Conservation (phyloP, 2,329 filamentous ascomycete genomes). For the Fusarium succisae region DNA sequence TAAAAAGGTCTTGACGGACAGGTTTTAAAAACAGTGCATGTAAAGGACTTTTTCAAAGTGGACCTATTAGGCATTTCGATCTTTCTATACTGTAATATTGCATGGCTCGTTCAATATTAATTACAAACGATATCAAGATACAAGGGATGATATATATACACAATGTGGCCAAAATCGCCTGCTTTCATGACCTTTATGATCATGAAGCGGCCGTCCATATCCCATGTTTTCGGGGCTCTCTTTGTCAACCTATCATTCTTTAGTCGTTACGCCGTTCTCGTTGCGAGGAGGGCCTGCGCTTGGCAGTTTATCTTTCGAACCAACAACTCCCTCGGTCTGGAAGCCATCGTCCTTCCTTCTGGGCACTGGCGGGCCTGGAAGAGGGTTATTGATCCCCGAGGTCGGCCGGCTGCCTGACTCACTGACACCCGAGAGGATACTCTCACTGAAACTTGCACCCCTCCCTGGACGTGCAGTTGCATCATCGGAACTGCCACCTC, state of each 20-base stretch:
- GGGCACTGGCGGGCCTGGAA: constrained; percentile 19
- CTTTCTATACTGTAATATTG: not conserved
- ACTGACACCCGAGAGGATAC: constrained; percentile 54
- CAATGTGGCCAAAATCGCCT: constrained; percentile 2
- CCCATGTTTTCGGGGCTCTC: not conserved
- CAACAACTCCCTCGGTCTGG: constrained; percentile 40
- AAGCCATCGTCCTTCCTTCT: constrained; percentile 40
- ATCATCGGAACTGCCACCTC: constrained; percentile 44
- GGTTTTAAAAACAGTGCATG: not conserved
- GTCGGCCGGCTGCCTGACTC: constrained; percentile 39
- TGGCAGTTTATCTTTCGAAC: constrained; percentile 33
- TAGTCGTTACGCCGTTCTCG: constrained; percentile 1
- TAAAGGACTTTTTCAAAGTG: constrained; percentile 4
- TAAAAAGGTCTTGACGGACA: not conserved
- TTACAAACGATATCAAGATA: not conserved
- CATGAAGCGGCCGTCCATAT: constrained; percentile 3
- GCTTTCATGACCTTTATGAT: constrained; percentile 13
- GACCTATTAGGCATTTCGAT: not conserved
- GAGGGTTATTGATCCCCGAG: constrained; percentile 24
- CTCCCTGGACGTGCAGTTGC: constrained; percentile 46
- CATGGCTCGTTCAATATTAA: not conserved
- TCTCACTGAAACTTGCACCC: constrained; percentile 57
- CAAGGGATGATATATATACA: not conserved
- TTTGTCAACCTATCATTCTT: constrained; percentile 14
- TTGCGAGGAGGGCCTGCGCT: constrained; percentile 8